phyloP scores from a whole-genome alignment of 2,329 filamentous ascomycete species.

The Sporothrix brasiliensis region DNA sequence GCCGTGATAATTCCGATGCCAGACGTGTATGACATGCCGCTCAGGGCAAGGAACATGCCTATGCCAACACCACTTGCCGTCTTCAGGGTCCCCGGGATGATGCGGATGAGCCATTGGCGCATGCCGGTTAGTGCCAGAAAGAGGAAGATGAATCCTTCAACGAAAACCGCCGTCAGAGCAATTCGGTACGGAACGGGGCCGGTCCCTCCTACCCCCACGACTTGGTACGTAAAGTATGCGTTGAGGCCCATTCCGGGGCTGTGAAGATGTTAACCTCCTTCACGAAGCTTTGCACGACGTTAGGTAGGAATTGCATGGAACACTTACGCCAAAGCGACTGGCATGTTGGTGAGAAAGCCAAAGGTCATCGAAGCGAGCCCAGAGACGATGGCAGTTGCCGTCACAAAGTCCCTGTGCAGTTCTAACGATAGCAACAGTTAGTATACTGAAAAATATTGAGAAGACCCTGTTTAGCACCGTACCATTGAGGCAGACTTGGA shows the following conservation, averaged over 20 bases:
- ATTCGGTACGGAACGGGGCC: constrained; percentile 61
- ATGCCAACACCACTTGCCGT: constrained; percentile 68
- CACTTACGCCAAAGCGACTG: constrained; percentile 71
- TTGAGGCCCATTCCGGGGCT: constrained; percentile 70
- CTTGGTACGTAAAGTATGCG: constrained; percentile 69
- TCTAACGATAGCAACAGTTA: constrained; percentile 42
- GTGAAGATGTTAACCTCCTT: neutral
- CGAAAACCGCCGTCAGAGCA: constrained; percentile 65
- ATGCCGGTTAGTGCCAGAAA: constrained; percentile 67
- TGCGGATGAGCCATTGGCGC: constrained; percentile 71
- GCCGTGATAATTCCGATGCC: constrained; percentile 78
- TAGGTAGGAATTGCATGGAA: too few relatives aligned
- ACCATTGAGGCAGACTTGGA: constrained; percentile 28
- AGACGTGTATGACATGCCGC: constrained; percentile 72
- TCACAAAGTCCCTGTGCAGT: constrained; percentile 76
- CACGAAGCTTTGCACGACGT: neutral
- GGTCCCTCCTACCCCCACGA: constrained; percentile 62
- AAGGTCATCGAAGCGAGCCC: constrained; percentile 76
- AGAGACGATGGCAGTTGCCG: constrained; percentile 78
- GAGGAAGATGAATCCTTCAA: constrained; percentile 67
- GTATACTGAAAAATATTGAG: too few relatives aligned
- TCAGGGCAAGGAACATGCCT: constrained; percentile 65
- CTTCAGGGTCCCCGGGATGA: constrained; percentile 67
- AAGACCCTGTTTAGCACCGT: neutral
- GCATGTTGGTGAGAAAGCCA: constrained; percentile 79